Conservation (phyloP, 495 filamentous ascomycete genomes). For the Xylaria acuta region DNA sequence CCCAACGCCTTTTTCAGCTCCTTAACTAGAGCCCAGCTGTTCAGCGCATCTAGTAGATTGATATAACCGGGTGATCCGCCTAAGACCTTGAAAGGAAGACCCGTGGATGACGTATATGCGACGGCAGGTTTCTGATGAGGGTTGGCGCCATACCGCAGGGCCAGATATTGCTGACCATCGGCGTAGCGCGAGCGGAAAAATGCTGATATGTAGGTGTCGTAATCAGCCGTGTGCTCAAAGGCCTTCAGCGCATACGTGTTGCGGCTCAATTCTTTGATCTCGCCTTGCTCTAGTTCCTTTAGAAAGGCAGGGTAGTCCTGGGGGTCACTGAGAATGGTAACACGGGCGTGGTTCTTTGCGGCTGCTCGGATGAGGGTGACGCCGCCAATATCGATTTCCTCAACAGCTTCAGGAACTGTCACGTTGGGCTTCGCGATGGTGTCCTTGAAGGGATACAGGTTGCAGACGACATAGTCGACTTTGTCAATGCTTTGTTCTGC, state of each 20-base stretch:
- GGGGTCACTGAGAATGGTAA: conserved; percentile 94
- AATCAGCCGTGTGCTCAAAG: conserved; percentile 98
- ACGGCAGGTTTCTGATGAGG: conserved; percentile 96
- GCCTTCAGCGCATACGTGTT: conserved; percentile 93
- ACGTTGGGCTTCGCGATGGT: conserved; percentile 96
- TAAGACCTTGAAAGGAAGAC: conserved; percentile 96
- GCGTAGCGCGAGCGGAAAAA: conserved; percentile 99
- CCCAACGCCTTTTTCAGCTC: conserved; percentile 88
- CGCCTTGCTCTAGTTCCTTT: conserved; percentile 83
- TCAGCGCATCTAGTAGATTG: conserved; percentile 95
- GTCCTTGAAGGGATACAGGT: conserved; percentile 98
- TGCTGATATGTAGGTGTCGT: conserved; percentile 89
- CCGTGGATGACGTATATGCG: conserved; percentile 72
- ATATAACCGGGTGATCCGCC: conserved; percentile 92
- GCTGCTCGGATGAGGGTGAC: conserved; percentile 95
- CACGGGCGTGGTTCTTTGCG: conserved; percentile 95
- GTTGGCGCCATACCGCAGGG: conserved; percentile 94
- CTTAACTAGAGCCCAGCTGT: conserved; percentile 96
- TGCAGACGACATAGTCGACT: conserved; percentile 98
- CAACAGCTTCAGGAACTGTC: conserved; percentile 92
- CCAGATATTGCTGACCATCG: conserved; percentile 79
- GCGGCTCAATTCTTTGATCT: conserved; percentile 80
- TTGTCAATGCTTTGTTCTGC: conserved; percentile 96
- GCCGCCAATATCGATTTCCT: conserved; percentile 98
- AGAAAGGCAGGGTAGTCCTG: conserved; percentile 93